phyloP scores from a whole-genome alignment of 2,329 filamentous ascomycete genomes.

The Graphilbum ipis-grandicollis region DNA sequence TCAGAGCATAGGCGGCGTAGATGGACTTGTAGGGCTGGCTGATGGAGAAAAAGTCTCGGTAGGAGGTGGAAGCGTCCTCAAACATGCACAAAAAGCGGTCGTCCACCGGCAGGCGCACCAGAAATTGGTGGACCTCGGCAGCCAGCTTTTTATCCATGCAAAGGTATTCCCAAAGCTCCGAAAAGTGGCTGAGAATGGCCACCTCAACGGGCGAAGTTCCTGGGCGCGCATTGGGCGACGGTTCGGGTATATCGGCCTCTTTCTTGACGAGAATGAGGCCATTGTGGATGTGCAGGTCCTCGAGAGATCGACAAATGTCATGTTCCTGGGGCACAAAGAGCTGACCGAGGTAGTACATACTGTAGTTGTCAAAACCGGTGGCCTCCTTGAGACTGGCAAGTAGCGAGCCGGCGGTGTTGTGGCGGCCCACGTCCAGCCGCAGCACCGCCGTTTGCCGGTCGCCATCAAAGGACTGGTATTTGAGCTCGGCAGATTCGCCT shows the following conservation, averaged over 20 bases:
- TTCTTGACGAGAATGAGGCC: conserved; percentile 51
- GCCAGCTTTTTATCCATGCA: conserved; percentile 54
- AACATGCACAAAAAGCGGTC: conserved; percentile 43
- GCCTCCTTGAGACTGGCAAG: conserved; percentile 47
- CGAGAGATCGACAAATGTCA: conserved; percentile 42
- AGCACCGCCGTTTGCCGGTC: conserved; percentile 40
- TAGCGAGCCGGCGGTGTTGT: conserved; percentile 55
- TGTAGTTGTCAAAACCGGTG: conserved; percentile 63
- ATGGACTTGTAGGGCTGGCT: conserved; percentile 55
- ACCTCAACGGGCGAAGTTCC: conserved; percentile 50
- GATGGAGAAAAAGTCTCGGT: conserved; percentile 47
- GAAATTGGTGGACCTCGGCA: conserved; percentile 53
- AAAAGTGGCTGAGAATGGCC: conserved; percentile 67
- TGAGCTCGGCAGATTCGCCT: conserved; percentile 49
- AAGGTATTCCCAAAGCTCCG: conserved; percentile 68
- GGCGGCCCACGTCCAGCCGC: conserved; percentile 46
- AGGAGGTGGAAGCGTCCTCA: conserved; percentile 30
- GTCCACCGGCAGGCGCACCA: conserved; percentile 53
- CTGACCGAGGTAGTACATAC: conserved; percentile 52
- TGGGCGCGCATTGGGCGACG: conserved; percentile 26
- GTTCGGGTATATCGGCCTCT: conserved; percentile 27
- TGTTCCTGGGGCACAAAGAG: conserved; percentile 43
- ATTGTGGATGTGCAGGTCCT: conserved; percentile 47
- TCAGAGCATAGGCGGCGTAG: conserved; percentile 53
- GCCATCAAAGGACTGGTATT: conserved; percentile 58